Base-by-base conservation (phyloP, 1,139 yeast genomes). In the Blastobotrys indianensis region DNA sequence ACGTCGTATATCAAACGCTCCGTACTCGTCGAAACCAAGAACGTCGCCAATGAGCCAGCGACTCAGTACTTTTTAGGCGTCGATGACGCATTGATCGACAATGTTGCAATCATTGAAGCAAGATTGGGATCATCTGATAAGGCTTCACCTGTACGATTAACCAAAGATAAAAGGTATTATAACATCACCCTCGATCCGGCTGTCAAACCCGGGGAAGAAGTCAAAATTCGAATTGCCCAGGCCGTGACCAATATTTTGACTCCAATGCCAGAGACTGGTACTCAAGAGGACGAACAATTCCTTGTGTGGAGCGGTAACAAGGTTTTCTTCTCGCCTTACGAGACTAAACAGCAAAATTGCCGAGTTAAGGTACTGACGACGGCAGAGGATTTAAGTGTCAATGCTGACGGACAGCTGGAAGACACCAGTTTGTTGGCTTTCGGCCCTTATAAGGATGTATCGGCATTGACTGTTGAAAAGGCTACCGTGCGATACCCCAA, bases 1-100 rank as follows among this genome's bases (percentile, higher is more conserved):
- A 78, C 77, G 54, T 69, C 90, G 5, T 90, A 82, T 61, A 74
- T 80, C 45, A 79, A 77, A 55, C 95, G 85, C 61, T 69, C 77
- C 11, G 68, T 75, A 45, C 65, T 75, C 32, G 59, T 88, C 44
- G 75, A 71, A 42, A 72, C 80, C 46, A 76, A 69, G 57, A 92
- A 90, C 67, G 66, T 74, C 37, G 87, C 75, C 35, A 51, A 65
- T 5, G 65, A 67, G 43, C 83, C 94, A 4, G 72, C 70, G 50
- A 59, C 64, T 34, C 76, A 70, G 48, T 88, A 87, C 66, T 74
- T 65, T 51, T 73, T 80, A 37, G 74, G 79, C 33, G 62, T 69
- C 42, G 81, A 73, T 57, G 70, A 62, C 37, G 72, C 66, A 11
- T 60, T 71, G n/a, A 66, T 68, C 35, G 68, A 66, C 4, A 67